Evolutionary conservation across 176 grass and related monocot genomes (phyloP), one percentile per base, ranked within the genome.

Genomic region (Oryza coarctata): DNA sequence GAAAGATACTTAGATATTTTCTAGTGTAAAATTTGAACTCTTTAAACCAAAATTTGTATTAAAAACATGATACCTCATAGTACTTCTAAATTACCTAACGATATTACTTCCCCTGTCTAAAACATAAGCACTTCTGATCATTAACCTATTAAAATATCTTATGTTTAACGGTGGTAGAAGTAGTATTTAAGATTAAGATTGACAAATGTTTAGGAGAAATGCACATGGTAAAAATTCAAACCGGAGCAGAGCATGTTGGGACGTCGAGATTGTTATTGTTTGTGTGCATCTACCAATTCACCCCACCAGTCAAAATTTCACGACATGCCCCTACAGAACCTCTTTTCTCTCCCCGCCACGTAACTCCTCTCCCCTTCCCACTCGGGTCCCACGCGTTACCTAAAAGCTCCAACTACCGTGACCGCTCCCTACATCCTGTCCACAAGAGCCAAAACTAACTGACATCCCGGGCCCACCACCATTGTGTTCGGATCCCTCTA

Each of bases 271-370:
- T 9, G 34, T 61, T 17, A 49, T 1, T n/a, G 18, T 55, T n/a
- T 9, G 87, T 27, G 83, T 90, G 88, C 67, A 44, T 50, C 36
- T 86, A 74, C 68, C 84, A 79, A 38, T 74, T 79, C 67, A 5
- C 25, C 79, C 66, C 60, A 28, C 25, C 62, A 18, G 79, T 83
- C 88, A 83, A 74, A 74, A 83, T 30, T 41, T 29, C 43, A 65
- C 40, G 55, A 65, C 82, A 81, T 85, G 87, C 30, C 34, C 41
- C 33, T 41, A 35, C 63, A 35, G 18, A 30, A 12, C 58, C 25
- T 73, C 74, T 34, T 40, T 28, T 34, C 71, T 82, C 88, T 82
- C 45, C 78, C 74, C 79, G 82, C 83, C 83, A 90, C 83, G 83
- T 90, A 90, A 10, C 64, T 74, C 66, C 45, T 52, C 34, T 17